Base-by-base conservation (phyloP, 768 basidiomycete species). In the Pulveroboletus frians region DNA sequence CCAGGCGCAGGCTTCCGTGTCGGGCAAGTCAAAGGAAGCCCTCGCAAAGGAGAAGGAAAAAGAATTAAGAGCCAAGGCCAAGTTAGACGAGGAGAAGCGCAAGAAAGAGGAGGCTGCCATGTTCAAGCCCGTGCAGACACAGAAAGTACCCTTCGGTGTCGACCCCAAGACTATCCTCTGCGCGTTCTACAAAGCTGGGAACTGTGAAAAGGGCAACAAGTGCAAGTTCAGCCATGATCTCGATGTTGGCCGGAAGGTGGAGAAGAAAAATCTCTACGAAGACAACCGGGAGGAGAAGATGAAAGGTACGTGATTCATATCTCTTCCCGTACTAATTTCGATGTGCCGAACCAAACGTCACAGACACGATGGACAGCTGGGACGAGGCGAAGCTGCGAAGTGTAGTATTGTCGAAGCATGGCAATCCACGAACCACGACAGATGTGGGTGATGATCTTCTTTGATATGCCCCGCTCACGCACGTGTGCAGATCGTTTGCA, bases 331-430 rank as follows among this genome's bases (percentile, higher is more conserved):
- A 1, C 23, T 9, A 18, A 34, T 39, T 26, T 35, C 54, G 20
- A 53, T 42, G 23, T 39, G 15, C 37, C 27, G 34, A 36, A 39
- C 31, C 11, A n/a, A 41, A 56, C 18, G 8, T 36, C 31, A 32
- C 55, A 93, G 94, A 98, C 71, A 93, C 92, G 10, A 98, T 98
- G 96, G 93, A 96, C 59, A 83, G 74, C 53, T 99, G 96, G 96
- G 92, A 96, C 69, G 89, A 98, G 52, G 92, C 85, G 61, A 97
- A 97, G 70, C 73, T 99, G 49, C 77, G 82, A 34, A 81, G 71
- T n/a, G 96, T 98, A 48, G 91, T 98, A 1, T 57, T 83, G 15
- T 87, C 85, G 9, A 94, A 92, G 69, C 77, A 82, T 53, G 94
- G 94, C 23, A 96, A 94, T 69, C 92, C 90, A 43, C 79, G 84